These are phyloP conservation scores for Drechslerella dactyloides DNA, from an alignment of 2,329 filamentous ascomycete genomes.

Conservation along the genomic window DNA sequence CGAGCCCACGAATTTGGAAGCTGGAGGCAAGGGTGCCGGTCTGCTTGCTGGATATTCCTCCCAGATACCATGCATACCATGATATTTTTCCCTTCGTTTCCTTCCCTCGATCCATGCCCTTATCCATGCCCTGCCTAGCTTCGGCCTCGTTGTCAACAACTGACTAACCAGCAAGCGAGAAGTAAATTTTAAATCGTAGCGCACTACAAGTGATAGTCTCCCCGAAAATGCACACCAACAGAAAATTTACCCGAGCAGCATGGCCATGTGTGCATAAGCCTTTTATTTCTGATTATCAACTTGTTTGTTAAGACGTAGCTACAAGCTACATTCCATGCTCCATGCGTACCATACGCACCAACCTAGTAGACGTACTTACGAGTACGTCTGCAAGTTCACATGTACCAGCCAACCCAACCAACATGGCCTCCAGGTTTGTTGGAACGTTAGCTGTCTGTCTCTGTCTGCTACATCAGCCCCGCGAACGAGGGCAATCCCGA, in stretches of 20 bases:
- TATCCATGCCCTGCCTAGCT: no score
- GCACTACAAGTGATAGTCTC: no score
- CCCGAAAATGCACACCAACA: neutral
- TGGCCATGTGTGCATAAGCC: neutral
- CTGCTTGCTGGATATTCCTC: neutral
- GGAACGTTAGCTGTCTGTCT: no score
- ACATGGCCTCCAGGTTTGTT: no score
- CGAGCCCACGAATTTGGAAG: conserved; percentile 29
- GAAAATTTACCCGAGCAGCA: conserved; percentile 1
- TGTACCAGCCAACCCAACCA: no score
- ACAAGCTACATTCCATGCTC: neutral
- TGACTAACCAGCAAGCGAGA: neutral
- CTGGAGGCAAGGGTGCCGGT: conserved; percentile 5
- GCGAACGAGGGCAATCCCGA: neutral
- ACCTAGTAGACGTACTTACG: no score
- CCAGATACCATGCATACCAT: neutral
- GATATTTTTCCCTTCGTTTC: neutral
- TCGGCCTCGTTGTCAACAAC: neutral
- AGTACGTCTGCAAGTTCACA: no score
- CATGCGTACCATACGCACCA: neutral
- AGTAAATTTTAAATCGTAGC: neutral
- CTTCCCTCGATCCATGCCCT: neutral
- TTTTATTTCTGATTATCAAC: neutral
- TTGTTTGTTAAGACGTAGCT: neutral
- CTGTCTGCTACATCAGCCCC: neutral